A percentile compares a stretch with the other conserved stretches of the same genome.
Conservation (phyloP, 225 moss, liverwort and hornwort species). For the Bryum argenteum region DNA sequence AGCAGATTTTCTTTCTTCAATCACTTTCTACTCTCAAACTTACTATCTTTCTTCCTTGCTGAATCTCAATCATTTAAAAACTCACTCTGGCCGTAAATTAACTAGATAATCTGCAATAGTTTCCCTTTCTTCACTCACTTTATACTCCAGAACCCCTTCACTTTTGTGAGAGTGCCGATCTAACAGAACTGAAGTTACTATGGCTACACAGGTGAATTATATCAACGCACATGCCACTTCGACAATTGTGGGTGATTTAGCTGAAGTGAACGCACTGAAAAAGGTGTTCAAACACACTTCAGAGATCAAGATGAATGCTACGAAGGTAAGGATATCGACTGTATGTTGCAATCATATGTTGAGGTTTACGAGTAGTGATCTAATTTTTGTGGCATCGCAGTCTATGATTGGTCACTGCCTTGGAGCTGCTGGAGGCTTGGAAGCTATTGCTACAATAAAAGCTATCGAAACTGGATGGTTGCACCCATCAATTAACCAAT, state of each 20-base stretch:
- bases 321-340: constrained; percentile 53
- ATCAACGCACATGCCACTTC: constrained; percentile 95
- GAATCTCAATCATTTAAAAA: too few species aligned
- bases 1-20: too few species aligned
- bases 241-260: constrained; percentile 81
- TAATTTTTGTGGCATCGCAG: constrained; percentile 13
- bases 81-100: too few species aligned
- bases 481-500: constrained; percentile 83
- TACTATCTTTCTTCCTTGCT: too few species aligned
- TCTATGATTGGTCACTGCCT: constrained; percentile 90
- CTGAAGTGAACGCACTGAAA: constrained; percentile 87
- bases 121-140: too few species aligned
- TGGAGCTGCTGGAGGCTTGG: constrained; percentile 72
- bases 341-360: too few species aligned
- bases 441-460: constrained; percentile 80
- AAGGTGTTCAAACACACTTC: constrained; percentile 74
- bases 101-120: too few species aligned
- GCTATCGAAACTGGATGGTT: constrained; percentile 85
- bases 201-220: constrained; percentile 67
- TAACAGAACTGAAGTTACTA: too few species aligned
- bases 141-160: too few species aligned
- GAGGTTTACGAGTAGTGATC: too few species aligned
- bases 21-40: too few species aligned
- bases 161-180: too few species aligned
- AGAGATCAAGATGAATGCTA: constrained; percentile 83